Percentiles rank a stretch among this genome's conserved stretches.
Evolutionary conservation across 2,329 filamentous ascomycete species (phyloP).

Genomic region (Acrocalymma vagum): DNA sequence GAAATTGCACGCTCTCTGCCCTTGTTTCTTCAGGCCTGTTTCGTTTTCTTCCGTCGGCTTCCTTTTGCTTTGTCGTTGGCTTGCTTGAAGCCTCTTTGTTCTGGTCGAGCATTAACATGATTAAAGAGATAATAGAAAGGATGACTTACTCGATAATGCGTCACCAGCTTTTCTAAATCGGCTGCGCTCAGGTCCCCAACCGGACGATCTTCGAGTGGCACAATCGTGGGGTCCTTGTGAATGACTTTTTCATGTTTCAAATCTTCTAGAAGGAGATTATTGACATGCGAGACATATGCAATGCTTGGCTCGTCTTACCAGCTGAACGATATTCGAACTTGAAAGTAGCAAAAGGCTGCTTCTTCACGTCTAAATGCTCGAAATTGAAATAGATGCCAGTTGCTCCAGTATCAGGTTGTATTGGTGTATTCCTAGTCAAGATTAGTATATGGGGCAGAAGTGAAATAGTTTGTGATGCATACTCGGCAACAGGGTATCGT

Average conservation of each 20-base stretch:
- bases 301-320: constrained; percentile 8
- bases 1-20: no score
- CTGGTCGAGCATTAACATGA: no score
- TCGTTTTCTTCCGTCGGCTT: constrained; percentile 3
- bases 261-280: constrained; percentile 41
- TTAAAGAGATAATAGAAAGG: background rate
- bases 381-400: no score
- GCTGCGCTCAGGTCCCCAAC: constrained; percentile 12
- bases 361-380: no score
- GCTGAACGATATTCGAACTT: constrained; percentile 29
- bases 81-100: no score
- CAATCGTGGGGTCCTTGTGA: constrained; percentile 31
- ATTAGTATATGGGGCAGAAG: no score
- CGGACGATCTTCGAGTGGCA: constrained; percentile 16
- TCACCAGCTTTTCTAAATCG: constrained; percentile 10
- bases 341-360: constrained; percentile 25
- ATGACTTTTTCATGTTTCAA: no score
- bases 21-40: no score
- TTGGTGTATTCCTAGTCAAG: no score
- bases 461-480: no score
- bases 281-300: constrained; percentile 16
- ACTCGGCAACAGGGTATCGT: no score
- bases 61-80: constrained; percentile 2
- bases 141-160: constrained; percentile 8
- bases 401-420: no score